Evolutionary conservation across 2,329 filamentous ascomycete genomes (phyloP).

Genomic region (Penicillium sclerotigenum): DNA sequence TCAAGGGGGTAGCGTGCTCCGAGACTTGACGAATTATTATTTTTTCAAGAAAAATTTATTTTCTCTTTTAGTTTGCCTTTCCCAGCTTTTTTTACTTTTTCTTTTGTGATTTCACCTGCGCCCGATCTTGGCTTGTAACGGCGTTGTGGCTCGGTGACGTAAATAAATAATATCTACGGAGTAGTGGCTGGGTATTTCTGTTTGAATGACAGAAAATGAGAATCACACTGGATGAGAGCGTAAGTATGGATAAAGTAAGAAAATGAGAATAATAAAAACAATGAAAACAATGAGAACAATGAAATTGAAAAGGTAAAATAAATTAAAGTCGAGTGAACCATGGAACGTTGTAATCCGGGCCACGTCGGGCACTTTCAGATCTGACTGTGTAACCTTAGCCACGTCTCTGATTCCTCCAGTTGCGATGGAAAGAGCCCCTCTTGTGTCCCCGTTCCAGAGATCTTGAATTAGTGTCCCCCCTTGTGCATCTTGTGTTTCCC

Average conservation of each 20-base stretch:
- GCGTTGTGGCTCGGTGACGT: background rate
- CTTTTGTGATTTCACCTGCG: constrained; percentile 2
- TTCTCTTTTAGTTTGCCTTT: background rate
- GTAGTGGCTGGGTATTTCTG: background rate
- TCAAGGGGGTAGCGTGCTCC: constrained; percentile 17
- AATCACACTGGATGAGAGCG: too few relatives aligned
- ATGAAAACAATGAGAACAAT: too few relatives aligned
- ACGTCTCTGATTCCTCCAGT: constrained; percentile 4
- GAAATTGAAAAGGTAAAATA: background rate
- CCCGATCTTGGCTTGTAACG: constrained; percentile 8
- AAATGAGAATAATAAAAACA: background rate
- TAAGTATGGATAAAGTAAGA: background rate
- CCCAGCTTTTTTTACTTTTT: background rate
- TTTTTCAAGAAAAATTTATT: background rate
- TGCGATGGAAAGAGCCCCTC: constrained; percentile 1
- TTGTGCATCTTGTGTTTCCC: background rate
- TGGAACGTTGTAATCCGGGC: constrained; percentile 1
- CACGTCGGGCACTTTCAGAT: constrained; percentile 7
- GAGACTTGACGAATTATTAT: constrained; percentile 7
- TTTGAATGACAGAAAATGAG: background rate
- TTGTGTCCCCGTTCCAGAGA: background rate
- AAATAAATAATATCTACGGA: background rate
- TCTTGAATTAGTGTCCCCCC: background rate
- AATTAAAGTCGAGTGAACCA: constrained; percentile 4
- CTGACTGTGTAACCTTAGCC: constrained; percentile 3